These are phyloP conservation scores for Hypoxylon lenormandii DNA, from an alignment of 495 filamentous ascomycete species.

Conservation along the genomic window DNA sequence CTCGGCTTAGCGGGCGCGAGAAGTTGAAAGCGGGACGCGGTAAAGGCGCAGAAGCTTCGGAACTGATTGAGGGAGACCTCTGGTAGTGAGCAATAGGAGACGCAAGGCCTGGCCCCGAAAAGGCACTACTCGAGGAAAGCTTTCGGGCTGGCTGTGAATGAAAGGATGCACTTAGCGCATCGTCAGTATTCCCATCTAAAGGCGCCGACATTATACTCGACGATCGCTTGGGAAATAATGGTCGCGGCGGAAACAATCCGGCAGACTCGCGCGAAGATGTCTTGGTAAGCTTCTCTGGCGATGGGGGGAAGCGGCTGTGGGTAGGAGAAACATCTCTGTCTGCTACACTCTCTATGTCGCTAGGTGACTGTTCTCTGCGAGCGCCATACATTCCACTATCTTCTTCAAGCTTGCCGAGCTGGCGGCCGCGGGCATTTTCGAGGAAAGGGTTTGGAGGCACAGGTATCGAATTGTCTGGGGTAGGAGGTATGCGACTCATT, in stretches of 20 bases:
- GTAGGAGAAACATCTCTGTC: constrained; percentile 41
- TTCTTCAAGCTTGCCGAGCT: constrained; percentile 49
- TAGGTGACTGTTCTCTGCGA: constrained; percentile 60
- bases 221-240: constrained; percentile 61
- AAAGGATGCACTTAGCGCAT: constrained; percentile 56
- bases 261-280: constrained; percentile 56
- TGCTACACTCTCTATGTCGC: constrained; percentile 41
- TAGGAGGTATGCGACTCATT: constrained; percentile 72
- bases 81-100: constrained; percentile 69
- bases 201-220: constrained; percentile 63
- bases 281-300: constrained; percentile 56
- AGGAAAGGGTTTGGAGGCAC: constrained; percentile 55
- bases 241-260: constrained; percentile 57
- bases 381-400: constrained; percentile 53
- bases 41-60: constrained; percentile 72
- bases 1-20: constrained; percentile 86
- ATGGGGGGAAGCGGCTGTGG: constrained; percentile 40
- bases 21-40: constrained; percentile 89
- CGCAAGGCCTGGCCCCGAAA: constrained; percentile 55
- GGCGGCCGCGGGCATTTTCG: constrained; percentile 49
- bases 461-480: constrained; percentile 62
- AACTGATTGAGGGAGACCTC: constrained; percentile 84
- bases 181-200: constrained; percentile 55
- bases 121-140: constrained; percentile 71
- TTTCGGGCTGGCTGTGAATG: constrained; percentile 65